Evolutionary conservation across 192 early-diverging fungal genomes (phyloP).

Genomic region (Chytriomyces sp.): DNA sequence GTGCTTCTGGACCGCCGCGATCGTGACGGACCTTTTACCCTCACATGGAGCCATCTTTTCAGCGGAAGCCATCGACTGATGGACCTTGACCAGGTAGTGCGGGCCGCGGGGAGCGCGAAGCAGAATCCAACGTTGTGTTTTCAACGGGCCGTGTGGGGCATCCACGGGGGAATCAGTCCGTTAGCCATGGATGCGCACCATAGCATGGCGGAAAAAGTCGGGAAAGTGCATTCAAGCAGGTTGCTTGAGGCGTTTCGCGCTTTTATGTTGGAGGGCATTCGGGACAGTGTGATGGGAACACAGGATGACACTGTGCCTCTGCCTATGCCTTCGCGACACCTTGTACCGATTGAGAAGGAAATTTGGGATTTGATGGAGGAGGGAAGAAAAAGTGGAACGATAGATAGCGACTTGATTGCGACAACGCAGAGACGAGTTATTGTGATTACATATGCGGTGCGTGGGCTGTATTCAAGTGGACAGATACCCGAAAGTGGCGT

Average conservation of each 20-base stretch:
- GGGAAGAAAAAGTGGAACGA: not conserved
- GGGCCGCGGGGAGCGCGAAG: not conserved
- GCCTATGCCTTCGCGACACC: no score
- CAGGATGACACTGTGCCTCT: no score
- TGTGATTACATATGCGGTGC: constrained; percentile 11
- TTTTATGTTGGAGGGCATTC: constrained; percentile 21
- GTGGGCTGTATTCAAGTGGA: no score
- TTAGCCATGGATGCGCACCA: no score
- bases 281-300: not conserved
- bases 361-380: not conserved
- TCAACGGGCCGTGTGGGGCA: constrained; percentile 10
- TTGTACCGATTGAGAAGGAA: no score
- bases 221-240: not conserved
- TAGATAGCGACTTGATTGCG: not conserved
- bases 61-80: not conserved
- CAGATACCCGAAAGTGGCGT: no score
- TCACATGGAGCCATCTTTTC: constrained; percentile 11
- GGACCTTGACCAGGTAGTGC: constrained; percentile 7
- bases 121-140: constrained; percentile 2
- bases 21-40: constrained; percentile 8
- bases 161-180: constrained; percentile 27
- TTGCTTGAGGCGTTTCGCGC: constrained; percentile 10
- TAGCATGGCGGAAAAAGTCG: no score
- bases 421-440: not conserved
- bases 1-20: not conserved